Conservation (phyloP, 306 rosid genomes). For the Medicago arabica region DNA sequence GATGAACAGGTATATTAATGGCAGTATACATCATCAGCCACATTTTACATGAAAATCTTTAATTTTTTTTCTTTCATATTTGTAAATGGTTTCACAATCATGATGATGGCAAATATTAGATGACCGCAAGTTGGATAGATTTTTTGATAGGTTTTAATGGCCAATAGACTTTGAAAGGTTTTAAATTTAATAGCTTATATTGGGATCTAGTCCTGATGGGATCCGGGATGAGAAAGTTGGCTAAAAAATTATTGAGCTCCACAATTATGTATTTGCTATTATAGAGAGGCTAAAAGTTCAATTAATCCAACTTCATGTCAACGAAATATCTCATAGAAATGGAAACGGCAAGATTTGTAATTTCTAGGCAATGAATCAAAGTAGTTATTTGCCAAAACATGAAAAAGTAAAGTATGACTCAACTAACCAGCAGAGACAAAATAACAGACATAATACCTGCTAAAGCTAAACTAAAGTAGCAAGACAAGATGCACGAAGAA, state of each 20-base stretch:
- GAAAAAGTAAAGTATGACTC: conserved; percentile 34
- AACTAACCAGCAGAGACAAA: conserved; percentile 34
- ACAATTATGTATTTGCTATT: neutral
- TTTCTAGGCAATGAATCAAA: conserved; percentile 19
- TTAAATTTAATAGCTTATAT: no score
- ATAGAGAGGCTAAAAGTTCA: neutral
- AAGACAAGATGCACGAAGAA: neutral
- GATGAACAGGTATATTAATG: conserved; percentile 59
- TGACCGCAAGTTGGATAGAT: no score
- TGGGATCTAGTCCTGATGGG: no score
- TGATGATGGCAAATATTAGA: no score
- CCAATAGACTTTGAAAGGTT: no score
- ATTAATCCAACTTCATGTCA: neutral
- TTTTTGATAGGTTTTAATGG: no score
- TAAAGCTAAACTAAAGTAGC: conserved; percentile 36
- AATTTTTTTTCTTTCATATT: no score
- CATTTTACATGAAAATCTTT: conserved; percentile 33
- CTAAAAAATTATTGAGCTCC: neutral
- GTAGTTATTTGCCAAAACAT: conserved; percentile 33
- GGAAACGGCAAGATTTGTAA: conserved; percentile 6
- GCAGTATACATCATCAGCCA: conserved; percentile 30
- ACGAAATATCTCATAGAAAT: neutral
- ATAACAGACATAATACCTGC: conserved; percentile 25
- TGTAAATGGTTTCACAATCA: no score
- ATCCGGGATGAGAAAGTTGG: no score